Percentiles rank a stretch among this genome's conserved stretches.
These are phyloP conservation scores for Symbiotaphrina buchneri DNA, from an alignment of 495 filamentous ascomycete genomes.

Conservation along the genomic window DNA sequence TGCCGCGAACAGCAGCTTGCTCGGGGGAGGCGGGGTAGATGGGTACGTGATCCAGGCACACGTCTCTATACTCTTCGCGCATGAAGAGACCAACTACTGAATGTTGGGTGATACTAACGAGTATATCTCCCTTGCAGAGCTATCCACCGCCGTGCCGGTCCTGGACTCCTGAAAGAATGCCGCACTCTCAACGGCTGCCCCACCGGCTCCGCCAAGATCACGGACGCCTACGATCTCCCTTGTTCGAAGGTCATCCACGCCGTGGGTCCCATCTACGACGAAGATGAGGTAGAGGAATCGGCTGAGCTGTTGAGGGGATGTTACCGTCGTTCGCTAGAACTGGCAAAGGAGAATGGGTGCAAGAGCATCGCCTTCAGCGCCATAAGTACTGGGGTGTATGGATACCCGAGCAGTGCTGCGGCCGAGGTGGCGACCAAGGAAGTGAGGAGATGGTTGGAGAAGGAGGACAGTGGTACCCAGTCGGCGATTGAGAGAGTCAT, in stretches of 20 bases:
- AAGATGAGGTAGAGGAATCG: constrained; percentile 14
- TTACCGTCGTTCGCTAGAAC: constrained; percentile 50
- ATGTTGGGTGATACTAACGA: constrained; percentile 9
- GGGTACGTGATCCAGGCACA: constrained; percentile 1
- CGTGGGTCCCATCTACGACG: constrained; percentile 66
- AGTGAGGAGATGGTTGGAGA: constrained; percentile 48
- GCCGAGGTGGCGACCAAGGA: constrained; percentile 42
- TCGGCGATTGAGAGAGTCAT: constrained; percentile 51
- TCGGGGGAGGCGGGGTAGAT: constrained; percentile 65
- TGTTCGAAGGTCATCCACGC: constrained; percentile 67
- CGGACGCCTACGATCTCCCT: constrained; percentile 50
- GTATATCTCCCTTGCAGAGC: no score
- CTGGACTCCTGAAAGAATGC: constrained; percentile 46
- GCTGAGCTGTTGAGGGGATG: constrained; percentile 36
- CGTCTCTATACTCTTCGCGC: background rate
- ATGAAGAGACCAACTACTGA: background rate
- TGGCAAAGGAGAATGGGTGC: constrained; percentile 40
- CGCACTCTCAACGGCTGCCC: constrained; percentile 39
- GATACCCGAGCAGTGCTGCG: constrained; percentile 57
- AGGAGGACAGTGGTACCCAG: constrained; percentile 20
- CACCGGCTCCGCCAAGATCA: constrained; percentile 71
- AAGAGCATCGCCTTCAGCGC: constrained; percentile 61
- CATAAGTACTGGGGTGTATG: constrained; percentile 76
- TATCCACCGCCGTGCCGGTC: constrained; percentile 71
- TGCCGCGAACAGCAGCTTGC: constrained; percentile 60